A percentile compares a stretch with the other conserved stretches of the same genome.
Conservation (phyloP, 1,284 basidiomycete species). For the Pholiota adiposa region DNA sequence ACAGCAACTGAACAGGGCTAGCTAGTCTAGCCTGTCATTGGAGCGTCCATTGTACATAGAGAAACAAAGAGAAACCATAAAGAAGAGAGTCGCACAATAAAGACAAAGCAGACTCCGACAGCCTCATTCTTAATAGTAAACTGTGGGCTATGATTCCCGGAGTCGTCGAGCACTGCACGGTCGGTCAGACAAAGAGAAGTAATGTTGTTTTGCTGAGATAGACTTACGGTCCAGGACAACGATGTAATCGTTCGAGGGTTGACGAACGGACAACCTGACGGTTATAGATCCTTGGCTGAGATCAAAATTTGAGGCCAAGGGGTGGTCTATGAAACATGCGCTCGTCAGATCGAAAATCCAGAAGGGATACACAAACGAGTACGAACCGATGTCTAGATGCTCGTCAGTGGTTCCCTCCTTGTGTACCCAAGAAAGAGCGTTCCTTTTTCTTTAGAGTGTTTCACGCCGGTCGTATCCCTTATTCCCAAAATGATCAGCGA, state of each 20-base stretch:
- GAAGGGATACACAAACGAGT: neutral
- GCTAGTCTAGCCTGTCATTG: neutral
- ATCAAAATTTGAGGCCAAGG: slow-evolving; percentile 45
- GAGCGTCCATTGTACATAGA: neutral
- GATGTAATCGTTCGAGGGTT: slow-evolving; percentile 23
- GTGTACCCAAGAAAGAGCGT: slow-evolving; percentile 39
- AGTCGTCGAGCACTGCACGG: slow-evolving; percentile 44
- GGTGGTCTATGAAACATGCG: slow-evolving; percentile 35
- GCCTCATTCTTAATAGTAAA: slow-evolving; percentile 36
- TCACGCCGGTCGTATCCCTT: slow-evolving; percentile 37
- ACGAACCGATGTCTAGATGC: slow-evolving; percentile 41
- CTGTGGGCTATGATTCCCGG: slow-evolving; percentile 43
- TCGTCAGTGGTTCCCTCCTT: slow-evolving; percentile 34
- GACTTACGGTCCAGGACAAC: slow-evolving; percentile 27
- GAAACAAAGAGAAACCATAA: neutral
- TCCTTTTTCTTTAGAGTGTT: slow-evolving; percentile 37
- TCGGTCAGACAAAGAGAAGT: slow-evolving; percentile 2
- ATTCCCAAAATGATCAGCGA: slow-evolving; percentile 24
- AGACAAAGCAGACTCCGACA: too few species aligned
- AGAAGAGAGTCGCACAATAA: neutral
- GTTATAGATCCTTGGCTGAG: slow-evolving; percentile 37
- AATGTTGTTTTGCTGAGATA: neutral
- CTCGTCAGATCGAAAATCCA: slow-evolving; percentile 9
- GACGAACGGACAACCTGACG: slow-evolving; percentile 41
- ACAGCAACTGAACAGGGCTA: neutral